phyloP scores from a whole-genome alignment of 2,329 filamentous ascomycete species.

The Drechmeria coniospora region DNA sequence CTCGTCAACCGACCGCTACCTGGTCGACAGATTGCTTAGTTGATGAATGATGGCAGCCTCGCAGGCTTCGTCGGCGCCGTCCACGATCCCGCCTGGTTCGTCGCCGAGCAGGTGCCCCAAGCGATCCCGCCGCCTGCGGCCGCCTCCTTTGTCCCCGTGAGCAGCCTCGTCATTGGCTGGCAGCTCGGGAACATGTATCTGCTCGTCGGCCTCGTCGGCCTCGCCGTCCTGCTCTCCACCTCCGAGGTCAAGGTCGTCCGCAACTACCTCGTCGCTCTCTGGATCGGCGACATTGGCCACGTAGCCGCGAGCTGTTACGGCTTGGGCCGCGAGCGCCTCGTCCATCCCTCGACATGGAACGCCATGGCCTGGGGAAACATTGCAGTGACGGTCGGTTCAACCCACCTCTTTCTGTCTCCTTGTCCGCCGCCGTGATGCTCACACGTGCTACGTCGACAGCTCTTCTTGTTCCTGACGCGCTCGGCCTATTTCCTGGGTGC shows the following conservation, averaged over 20 bases:
- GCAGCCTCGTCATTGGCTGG: constrained; percentile 41
- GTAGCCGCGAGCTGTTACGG: constrained; percentile 43
- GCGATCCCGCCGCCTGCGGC: constrained; percentile 15
- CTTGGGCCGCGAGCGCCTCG: constrained; percentile 38
- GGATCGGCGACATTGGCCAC: constrained; percentile 53
- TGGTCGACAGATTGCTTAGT: constrained; percentile 5
- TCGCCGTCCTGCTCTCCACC: constrained; percentile 48
- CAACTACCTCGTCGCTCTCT: constrained; percentile 50
- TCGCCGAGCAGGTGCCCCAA: constrained; percentile 41
- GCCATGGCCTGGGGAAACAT: constrained; percentile 60
- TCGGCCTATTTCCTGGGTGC: constrained; percentile 41
- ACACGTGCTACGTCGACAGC: constrained; percentile 13
- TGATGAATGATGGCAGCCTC: constrained; percentile 26
- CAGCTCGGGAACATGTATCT: constrained; percentile 59
- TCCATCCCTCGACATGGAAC: constrained; percentile 47
- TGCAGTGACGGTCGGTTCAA: constrained; percentile 39
- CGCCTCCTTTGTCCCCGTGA: constrained; percentile 27
- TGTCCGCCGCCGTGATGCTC: constrained; percentile 1
- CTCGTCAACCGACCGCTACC: not conserved
- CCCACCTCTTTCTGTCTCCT: not conserved
- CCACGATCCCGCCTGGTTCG: constrained; percentile 43
- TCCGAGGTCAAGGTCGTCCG: constrained; percentile 49
- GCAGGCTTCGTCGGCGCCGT: constrained; percentile 43
- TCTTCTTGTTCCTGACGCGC: constrained; percentile 40
- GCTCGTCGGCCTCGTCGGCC: constrained; percentile 46